These are phyloP conservation scores for Aspergillus persii DNA, from an alignment of 2,329 filamentous ascomycete species.

Conservation along the genomic window DNA sequence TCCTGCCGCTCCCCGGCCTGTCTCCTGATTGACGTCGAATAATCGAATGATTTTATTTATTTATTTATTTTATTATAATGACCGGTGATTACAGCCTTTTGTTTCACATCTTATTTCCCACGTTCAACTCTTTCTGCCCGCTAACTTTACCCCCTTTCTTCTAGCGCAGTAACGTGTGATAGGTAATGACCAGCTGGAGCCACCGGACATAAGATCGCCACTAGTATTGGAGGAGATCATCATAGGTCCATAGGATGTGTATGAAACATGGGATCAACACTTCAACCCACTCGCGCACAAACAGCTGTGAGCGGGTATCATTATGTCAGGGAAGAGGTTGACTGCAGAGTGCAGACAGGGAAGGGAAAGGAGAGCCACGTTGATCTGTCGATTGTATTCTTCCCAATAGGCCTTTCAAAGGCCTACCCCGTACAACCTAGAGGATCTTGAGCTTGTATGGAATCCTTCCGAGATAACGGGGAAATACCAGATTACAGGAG, in stretches of 20 bases:
- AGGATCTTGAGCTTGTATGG: background rate
- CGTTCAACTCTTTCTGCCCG: background rate
- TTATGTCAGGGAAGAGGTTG: background rate
- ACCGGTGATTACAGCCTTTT: background rate
- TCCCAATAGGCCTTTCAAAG: too few species aligned
- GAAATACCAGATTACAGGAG: background rate
- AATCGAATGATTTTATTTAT: background rate
- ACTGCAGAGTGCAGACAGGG: background rate
- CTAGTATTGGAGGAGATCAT: constrained; percentile 21
- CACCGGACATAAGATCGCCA: constrained; percentile 19
- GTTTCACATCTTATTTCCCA: background rate
- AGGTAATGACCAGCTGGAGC: constrained; percentile 10
- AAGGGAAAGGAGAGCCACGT: too few species aligned
- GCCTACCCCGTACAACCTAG: background rate
- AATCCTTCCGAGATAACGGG: background rate
- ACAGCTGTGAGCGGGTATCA: background rate
- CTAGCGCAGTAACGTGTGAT: constrained; percentile 3
- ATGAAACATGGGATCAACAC: constrained; percentile 18
- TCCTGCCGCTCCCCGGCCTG: background rate
- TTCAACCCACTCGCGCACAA: constrained; percentile 1
- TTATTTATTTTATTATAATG: background rate
- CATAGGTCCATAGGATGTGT: constrained; percentile 12
- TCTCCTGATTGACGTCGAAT: background rate
- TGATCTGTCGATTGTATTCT: too few species aligned
- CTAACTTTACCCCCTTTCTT: background rate